These are phyloP conservation scores for Suillus lakei DNA, from an alignment of 768 basidiomycete genomes.

Conservation along the genomic window DNA sequence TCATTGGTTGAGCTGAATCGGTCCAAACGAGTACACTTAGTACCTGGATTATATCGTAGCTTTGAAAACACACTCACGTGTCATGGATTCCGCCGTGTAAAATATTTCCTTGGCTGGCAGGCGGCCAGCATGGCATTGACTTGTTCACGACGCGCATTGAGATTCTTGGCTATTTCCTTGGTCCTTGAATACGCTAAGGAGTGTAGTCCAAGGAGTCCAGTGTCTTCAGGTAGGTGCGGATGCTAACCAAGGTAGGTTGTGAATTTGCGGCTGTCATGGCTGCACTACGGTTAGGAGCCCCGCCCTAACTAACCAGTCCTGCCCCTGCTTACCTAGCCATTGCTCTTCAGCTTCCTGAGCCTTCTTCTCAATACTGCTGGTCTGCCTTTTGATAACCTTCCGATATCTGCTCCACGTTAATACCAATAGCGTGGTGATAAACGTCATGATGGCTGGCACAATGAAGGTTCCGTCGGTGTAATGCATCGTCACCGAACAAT, in stretches of 20 bases:
- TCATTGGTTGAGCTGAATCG: background rate
- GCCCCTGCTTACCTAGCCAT: background rate
- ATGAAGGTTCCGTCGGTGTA: background rate
- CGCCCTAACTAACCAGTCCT: background rate
- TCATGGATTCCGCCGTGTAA: background rate
- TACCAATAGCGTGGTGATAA: background rate
- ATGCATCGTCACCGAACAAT: background rate
- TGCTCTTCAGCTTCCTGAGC: background rate
- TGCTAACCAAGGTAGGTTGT: background rate
- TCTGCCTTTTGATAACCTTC: background rate
- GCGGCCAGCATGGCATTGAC: background rate
- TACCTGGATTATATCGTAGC: constrained; percentile 71
- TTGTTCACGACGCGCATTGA: background rate
- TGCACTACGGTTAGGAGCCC: background rate
- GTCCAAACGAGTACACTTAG: constrained; percentile 30
- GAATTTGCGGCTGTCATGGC: background rate
- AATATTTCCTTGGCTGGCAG: background rate
- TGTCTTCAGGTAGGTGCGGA: background rate
- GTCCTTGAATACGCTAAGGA: background rate
- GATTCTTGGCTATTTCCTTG: background rate
- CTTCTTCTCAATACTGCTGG: background rate
- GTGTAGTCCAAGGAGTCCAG: background rate
- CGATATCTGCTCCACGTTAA: background rate
- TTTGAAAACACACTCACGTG: constrained; percentile 42
- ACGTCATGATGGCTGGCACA: background rate